Evolutionary conservation across 192 early-diverging fungal genomes (phyloP).

Genomic region (Tieghemiomyces parasiticus): DNA sequence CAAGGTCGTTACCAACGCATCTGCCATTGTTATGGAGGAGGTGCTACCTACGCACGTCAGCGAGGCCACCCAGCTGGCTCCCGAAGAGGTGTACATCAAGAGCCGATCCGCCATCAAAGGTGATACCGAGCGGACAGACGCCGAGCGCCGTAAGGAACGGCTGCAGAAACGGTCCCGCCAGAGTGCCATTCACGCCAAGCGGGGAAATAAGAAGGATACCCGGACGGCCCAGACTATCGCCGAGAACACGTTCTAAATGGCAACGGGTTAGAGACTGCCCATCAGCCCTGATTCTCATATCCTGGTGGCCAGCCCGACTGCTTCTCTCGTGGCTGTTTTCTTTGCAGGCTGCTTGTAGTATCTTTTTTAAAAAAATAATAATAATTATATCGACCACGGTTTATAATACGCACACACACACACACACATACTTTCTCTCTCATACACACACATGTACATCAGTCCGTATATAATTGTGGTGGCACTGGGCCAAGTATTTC

Average conservation of each 20-base stretch:
- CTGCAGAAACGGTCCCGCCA: not conserved
- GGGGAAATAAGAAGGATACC: not conserved
- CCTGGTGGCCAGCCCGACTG: too few species aligned
- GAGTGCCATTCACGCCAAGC: not conserved
- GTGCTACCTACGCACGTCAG: conserved; percentile 78
- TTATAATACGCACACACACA: too few species aligned
- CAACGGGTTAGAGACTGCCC: too few species aligned
- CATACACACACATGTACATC: too few species aligned
- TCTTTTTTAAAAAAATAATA: too few species aligned
- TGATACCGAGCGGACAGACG: conserved; percentile 59
- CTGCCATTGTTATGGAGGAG: conserved; percentile 90
- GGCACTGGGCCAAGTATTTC: too few species aligned
- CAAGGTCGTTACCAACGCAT: conserved; percentile 54
- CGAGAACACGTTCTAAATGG: not conserved
- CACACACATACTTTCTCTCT: too few species aligned
- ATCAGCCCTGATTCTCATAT: too few species aligned
- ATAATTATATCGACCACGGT: too few species aligned
- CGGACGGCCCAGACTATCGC: not conserved
- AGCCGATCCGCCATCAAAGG: conserved; percentile 54
- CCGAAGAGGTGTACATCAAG: conserved; percentile 82
- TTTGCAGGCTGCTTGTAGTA: too few species aligned
- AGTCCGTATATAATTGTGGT: too few species aligned
- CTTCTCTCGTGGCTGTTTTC: too few species aligned
- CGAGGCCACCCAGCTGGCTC: conserved; percentile 65
- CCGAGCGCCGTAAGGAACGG: conserved; percentile 32